Evolutionary conservation across 148 eudicot species (phyloP).

Genomic region (Heliamphora exappendiculata): DNA sequence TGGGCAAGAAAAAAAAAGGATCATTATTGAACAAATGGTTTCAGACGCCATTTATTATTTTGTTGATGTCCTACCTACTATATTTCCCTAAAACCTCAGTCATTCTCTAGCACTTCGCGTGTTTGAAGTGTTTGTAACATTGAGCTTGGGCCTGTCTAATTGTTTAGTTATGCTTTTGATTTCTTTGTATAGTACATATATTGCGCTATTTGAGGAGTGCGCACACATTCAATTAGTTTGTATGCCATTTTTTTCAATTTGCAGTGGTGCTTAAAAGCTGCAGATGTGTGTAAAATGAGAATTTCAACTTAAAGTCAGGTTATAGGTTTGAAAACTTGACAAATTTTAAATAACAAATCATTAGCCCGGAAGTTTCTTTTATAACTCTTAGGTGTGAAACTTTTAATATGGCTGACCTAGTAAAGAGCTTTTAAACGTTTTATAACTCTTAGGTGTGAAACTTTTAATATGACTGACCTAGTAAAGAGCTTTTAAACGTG

Average conservation of each 20-base stretch:
- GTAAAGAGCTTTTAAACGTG: background rate
- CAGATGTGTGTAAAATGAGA: background rate
- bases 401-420: background rate
- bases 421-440: background rate
- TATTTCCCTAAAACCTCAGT: background rate
- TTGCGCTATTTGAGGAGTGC: background rate
- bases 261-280: slow-evolving; percentile 1
- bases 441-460: background rate
- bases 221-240: background rate
- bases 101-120: background rate
- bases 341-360: background rate
- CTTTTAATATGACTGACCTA: background rate
- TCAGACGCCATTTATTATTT: background rate
- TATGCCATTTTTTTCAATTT: background rate
- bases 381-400: background rate
- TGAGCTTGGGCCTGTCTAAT: background rate
- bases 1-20: background rate
- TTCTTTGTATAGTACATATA: background rate
- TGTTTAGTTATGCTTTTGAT: background rate
- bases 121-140: background rate
- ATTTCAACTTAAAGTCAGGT: background rate
- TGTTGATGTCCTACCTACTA: background rate
- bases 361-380: background rate
- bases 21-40: background rate
- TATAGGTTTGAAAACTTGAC: background rate